phyloP scores from a whole-genome alignment of 768 basidiomycete species.

The Sporobolomyces pararoseus region DNA sequence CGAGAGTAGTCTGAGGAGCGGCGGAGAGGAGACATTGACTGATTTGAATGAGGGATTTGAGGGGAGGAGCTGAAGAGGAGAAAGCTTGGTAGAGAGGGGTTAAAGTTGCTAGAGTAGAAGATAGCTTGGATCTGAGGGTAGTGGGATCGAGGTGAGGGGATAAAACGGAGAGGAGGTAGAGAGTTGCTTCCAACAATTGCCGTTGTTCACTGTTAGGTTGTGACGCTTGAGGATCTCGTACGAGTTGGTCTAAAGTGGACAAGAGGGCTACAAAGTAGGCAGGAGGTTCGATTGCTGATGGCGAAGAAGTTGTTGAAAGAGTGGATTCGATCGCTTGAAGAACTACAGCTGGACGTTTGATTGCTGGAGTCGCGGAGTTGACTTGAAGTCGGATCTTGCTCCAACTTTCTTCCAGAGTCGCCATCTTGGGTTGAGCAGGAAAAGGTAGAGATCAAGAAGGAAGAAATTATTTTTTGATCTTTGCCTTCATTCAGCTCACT shows the following conservation, averaged over 20 bases:
- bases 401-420: conserved; percentile 21
- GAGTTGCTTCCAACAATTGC: conserved; percentile 72
- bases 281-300: conserved; percentile 58
- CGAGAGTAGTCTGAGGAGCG: conserved; percentile 70
- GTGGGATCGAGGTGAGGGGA: conserved; percentile 70
- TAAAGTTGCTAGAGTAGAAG: conserved; percentile 67
- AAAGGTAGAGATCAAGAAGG: not conserved
- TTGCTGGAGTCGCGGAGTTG: conserved; percentile 2
- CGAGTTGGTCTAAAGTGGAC: conserved; percentile 73
- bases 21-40: conserved; percentile 65
- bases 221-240: conserved; percentile 59
- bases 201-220: conserved; percentile 58
- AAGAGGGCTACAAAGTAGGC: conserved; percentile 93
- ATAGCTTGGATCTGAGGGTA: conserved; percentile 73
- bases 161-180: conserved; percentile 77
- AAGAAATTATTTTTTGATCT: not conserved
- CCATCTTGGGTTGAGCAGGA: not conserved
- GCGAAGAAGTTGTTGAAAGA: conserved; percentile 7
- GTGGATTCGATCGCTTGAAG: conserved; percentile 38
- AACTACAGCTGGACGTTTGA: conserved; percentile 33
- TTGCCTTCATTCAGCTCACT: no score
- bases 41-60: conserved; percentile 79
- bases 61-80: conserved; percentile 49
- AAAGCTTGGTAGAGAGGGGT: conserved; percentile 68
- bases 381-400: conserved; percentile 34